Percentiles rank a stretch among this genome's conserved stretches.
Conservation (phyloP, 1,139 yeast species). For the Candida labiduridarum region DNA sequence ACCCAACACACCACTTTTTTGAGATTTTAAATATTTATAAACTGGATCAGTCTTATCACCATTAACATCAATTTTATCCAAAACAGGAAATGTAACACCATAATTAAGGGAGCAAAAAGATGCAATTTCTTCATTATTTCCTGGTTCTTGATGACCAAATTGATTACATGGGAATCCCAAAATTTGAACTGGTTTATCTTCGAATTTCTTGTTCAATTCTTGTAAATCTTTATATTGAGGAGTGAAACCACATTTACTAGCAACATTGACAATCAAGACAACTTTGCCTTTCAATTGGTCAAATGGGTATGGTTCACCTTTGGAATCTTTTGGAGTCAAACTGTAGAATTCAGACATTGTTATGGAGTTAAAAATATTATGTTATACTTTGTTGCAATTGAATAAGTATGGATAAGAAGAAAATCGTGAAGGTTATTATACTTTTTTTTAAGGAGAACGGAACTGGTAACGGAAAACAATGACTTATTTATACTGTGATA, state of each 20-base stretch:
- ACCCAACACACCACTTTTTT: conserved; percentile 48
- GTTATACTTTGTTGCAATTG: neutral
- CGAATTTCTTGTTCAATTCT: conserved; percentile 75
- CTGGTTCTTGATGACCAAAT: conserved; percentile 58
- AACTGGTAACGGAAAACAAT: no score
- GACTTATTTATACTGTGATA: no score
- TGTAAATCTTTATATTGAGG: conserved; percentile 84
- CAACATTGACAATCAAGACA: conserved; percentile 89
- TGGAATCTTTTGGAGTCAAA: conserved; percentile 40
- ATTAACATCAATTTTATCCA: conserved; percentile 87
- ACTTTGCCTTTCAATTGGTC: conserved; percentile 80
- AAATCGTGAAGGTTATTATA: no score
- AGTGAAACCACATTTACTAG: conserved; percentile 86
- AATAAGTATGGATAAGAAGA: conserved; percentile 29
- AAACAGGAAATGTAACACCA: conserved; percentile 80
- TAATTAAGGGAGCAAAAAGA: conserved; percentile 42
- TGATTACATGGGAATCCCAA: conserved; percentile 89
- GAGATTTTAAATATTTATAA: conserved; percentile 68
- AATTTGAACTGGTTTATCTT: conserved; percentile 63
- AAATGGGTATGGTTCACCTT: conserved; percentile 68
- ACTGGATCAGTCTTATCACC: conserved; percentile 83
- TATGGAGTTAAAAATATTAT: no score
- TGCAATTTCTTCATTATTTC: conserved; percentile 41
- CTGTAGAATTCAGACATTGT: conserved; percentile 43
- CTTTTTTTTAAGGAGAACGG: no score